Evolutionary conservation across 306 rosid genomes (phyloP).

Genomic region (Cicer arietinum): DNA sequence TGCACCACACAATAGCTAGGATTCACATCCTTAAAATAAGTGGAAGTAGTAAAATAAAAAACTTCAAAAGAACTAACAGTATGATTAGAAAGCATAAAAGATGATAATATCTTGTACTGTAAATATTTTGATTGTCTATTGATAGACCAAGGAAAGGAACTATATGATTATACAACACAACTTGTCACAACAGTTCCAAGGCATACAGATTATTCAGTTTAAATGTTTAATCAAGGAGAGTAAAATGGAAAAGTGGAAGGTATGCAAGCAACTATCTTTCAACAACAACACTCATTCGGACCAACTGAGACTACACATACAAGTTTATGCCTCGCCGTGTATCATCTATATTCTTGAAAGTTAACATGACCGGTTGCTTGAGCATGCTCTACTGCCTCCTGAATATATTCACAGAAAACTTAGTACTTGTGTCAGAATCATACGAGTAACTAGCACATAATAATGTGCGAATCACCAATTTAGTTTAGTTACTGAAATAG

Average conservation of each 20-base stretch:
- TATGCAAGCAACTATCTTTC: background rate
- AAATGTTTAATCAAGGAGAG: background rate
- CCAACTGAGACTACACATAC: constrained; percentile 21
- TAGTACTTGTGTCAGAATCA: constrained; percentile 36
- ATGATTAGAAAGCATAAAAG: too few relatives aligned
- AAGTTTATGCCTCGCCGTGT: constrained; percentile 19
- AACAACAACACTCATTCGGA: constrained; percentile 28
- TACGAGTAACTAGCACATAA: background rate
- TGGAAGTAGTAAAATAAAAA: too few relatives aligned
- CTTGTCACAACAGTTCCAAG: background rate
- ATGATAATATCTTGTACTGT: too few relatives aligned
- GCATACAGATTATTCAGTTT: constrained; percentile 13
- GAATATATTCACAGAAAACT: constrained; percentile 42
- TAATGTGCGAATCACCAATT: background rate
- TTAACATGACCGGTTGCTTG: constrained; percentile 90
- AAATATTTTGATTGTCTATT: background rate
- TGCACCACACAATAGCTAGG: too few relatives aligned
- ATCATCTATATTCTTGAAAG: constrained; percentile 90
- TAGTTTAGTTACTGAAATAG: background rate
- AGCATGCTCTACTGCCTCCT: constrained; percentile 96
- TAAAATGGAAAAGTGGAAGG: background rate
- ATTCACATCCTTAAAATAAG: too few relatives aligned
- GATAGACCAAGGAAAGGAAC: background rate
- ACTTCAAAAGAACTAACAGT: too few relatives aligned
- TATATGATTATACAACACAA: constrained; percentile 10